phyloP scores from a whole-genome alignment of 306 rosid genomes.

The Lagenaria siceraria region DNA sequence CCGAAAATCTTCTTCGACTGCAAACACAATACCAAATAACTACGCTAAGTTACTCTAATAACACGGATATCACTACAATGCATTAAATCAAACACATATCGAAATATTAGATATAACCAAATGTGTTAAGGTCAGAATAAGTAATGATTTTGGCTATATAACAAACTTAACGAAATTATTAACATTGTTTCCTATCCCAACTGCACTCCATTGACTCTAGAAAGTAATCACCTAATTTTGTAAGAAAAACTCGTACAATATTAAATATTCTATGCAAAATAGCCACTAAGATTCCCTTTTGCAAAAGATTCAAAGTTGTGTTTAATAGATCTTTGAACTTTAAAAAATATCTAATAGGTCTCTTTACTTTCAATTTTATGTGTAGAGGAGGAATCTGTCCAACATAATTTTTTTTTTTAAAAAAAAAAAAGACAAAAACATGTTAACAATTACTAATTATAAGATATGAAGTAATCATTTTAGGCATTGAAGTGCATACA shows the following conservation, averaged over 20 bases:
- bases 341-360: no score
- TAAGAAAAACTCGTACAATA: not conserved
- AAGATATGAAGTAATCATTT: no score
- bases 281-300: not conserved
- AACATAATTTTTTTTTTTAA: no score
- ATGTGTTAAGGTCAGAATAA: not conserved
- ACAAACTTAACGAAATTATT: not conserved
- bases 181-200: not conserved
- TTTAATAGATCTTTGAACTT: no score
- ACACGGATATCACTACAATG: not conserved
- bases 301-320: no score
- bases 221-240: not conserved
- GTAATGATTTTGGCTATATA: not conserved
- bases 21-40: constrained; percentile 10
- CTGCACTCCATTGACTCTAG: not conserved
- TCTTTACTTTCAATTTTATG: no score
- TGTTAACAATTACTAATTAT: no score
- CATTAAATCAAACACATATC: not conserved
- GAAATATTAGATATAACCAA: not conserved
- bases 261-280: no score
- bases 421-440: no score
- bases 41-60: not conserved
- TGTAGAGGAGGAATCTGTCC: no score
- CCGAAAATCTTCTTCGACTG: constrained; percentile 60
- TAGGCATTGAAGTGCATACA: not conserved